phyloP scores from a whole-genome alignment of 495 filamentous ascomycete species.

The Xylaria venustula region DNA sequence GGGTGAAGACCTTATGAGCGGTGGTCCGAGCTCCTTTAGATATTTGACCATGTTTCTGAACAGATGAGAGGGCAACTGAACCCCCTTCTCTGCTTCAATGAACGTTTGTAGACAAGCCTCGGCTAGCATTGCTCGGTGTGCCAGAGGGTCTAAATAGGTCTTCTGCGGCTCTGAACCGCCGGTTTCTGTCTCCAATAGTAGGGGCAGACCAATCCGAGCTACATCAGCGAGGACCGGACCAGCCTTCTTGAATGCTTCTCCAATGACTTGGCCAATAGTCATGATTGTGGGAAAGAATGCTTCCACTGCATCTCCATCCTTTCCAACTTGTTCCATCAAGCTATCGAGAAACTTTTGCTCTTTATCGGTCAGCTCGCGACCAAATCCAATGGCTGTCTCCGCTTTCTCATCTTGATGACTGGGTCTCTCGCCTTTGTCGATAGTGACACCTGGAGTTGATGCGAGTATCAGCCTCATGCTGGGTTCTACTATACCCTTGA shows the following conservation, averaged over 20 bases:
- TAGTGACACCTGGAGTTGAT: neutral
- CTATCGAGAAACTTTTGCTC: neutral
- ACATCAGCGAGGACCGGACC: neutral
- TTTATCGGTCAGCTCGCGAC: neutral
- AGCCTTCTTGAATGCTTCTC: neutral
- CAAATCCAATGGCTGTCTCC: neutral
- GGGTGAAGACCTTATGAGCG: neutral
- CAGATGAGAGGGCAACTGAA: neutral
- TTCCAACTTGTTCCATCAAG: neutral
- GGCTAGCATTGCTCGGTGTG: neutral
- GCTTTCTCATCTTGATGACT: neutral
- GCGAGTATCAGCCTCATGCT: neutral
- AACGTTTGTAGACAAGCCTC: neutral
- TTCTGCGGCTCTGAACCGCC: neutral
- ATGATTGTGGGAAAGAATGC: neutral
- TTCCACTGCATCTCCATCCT: neutral
- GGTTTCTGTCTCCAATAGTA: neutral
- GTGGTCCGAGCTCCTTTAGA: neutral
- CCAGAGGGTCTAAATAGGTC: neutral
- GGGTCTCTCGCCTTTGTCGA: neutral
- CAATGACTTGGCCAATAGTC: neutral
- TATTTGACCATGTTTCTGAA: neutral
- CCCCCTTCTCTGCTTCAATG: neutral
- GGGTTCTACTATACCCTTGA: neutral
- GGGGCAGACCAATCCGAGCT: neutral